Evolutionary conservation across 768 basidiomycete species (phyloP), one percentile per base, ranked within the genome.

Genomic region (Serpula lacrymans): DNA sequence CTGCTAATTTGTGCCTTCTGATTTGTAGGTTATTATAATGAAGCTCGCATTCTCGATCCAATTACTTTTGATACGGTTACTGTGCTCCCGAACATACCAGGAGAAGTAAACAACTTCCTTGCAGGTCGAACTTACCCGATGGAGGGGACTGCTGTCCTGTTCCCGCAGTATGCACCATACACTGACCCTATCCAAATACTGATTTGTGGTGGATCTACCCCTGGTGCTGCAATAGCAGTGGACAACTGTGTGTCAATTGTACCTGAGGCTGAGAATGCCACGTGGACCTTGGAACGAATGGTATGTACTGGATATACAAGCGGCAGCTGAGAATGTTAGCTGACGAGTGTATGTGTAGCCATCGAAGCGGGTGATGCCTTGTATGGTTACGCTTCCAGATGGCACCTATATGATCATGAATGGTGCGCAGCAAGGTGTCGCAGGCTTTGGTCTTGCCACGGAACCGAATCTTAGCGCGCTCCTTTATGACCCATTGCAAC

Each of bases 351-450:
- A 30, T 18, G 7, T 42, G 1, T 42, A 84, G 83, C 83, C 82
- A 5, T 82, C 79, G 0, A 70, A 69, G 45, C 79, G 88, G 42
- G 88, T 89, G 13, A 82, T 90, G 82, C 65, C 83, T 1, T 84
- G 82, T 65, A 80, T 86, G 62, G 80, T 74, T 35, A 70, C 78
- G 1, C 72, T 88, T 24, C 86, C 87, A 0, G 78, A 79, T 48
- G 85, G 84, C n/a, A 86, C 84, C 0, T 75, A 78, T 64, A 62
- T 89, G 64, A 87, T 90, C 49, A 41, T 83, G 58, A 88, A 89
- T 31, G 88, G 87, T 5, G n/a, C n/a, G 31, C 71, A 69, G 6
- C 74, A 80, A 47, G 85, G 87, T 29, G 65, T 77, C 20, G 84
- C 84, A 3, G 86, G 86, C 11, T 88, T 88, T 37, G 85, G 84